Conservation (phyloP, 2,329 filamentous ascomycete species). For the Ceratocystiopsis minuta region DNA sequence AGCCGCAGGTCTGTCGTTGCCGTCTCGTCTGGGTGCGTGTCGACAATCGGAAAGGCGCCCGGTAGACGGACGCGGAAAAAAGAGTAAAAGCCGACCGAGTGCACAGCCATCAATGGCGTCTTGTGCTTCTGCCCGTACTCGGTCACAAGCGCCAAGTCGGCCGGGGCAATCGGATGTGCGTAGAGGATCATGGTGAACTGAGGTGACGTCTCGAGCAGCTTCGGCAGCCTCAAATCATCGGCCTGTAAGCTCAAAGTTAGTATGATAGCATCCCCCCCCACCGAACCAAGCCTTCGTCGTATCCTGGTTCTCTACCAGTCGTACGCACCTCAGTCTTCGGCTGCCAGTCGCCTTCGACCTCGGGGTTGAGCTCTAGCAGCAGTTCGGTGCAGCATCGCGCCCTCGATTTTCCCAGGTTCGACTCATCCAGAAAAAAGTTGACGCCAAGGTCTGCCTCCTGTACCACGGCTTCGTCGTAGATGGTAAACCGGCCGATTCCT, state of each 20-base stretch:
- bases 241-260: no score
- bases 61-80: constrained; percentile 69
- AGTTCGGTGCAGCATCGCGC: constrained; percentile 62
- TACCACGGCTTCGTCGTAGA: constrained; percentile 67
- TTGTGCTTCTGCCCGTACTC: constrained; percentile 33
- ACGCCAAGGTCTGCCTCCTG: constrained; percentile 70
- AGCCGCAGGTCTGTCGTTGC: constrained; percentile 73
- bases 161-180: constrained; percentile 28
- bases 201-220: constrained; percentile 21
- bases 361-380: constrained; percentile 77
- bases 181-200: constrained; percentile 38
- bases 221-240: background rate
- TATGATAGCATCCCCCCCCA: no score
- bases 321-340: constrained; percentile 27
- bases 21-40: constrained; percentile 83
- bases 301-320: no score
- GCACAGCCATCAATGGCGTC: constrained; percentile 63
- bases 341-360: constrained; percentile 62
- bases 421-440: constrained; percentile 88
- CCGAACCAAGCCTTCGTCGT: no score
- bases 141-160: constrained; percentile 26
- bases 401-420: constrained; percentile 56
- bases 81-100: constrained; percentile 84
- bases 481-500: constrained; percentile 82
- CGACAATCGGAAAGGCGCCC: constrained; percentile 74